Conservation (phyloP, 2,329 filamentous ascomycete species). For the Diaporthe vexans region DNA sequence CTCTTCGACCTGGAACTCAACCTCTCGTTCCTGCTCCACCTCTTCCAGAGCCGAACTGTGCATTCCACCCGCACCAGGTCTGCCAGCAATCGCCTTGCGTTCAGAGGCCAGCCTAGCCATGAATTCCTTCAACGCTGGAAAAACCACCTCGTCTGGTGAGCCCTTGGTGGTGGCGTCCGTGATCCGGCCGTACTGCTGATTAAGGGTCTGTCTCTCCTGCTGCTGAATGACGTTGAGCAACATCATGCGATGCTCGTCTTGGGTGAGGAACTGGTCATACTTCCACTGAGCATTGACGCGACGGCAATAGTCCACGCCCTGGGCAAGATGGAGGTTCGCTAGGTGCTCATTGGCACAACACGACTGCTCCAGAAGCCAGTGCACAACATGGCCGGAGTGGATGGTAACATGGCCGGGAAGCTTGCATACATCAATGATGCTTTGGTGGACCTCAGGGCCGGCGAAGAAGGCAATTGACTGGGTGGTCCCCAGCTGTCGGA, state of each 20-base stretch:
- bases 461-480: constrained; percentile 70
- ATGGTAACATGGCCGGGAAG: constrained; percentile 49
- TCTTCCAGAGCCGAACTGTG: constrained; percentile 70
- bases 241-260: constrained; percentile 50
- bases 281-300: constrained; percentile 63
- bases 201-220: constrained; percentile 68
- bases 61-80: constrained; percentile 54
- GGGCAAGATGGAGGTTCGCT: constrained; percentile 69
- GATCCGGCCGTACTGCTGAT: constrained; percentile 66
- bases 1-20: constrained; percentile 70
- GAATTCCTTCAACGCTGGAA: constrained; percentile 45
- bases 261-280: constrained; percentile 57
- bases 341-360: constrained; percentile 72
- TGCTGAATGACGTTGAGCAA: constrained; percentile 63
- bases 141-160: constrained; percentile 40
- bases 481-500: constrained; percentile 69
- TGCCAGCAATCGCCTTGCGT: constrained; percentile 50
- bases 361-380: constrained; percentile 75
- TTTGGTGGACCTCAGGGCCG: constrained; percentile 73
- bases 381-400: constrained; percentile 58
- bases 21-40: constrained; percentile 71
- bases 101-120: constrained; percentile 52
- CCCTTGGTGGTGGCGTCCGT: constrained; percentile 42
- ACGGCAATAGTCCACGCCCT: constrained; percentile 72
- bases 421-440: constrained; percentile 64